Conservation (phyloP, 352 stramenopile species). For the Pythium phragmiticola region DNA sequence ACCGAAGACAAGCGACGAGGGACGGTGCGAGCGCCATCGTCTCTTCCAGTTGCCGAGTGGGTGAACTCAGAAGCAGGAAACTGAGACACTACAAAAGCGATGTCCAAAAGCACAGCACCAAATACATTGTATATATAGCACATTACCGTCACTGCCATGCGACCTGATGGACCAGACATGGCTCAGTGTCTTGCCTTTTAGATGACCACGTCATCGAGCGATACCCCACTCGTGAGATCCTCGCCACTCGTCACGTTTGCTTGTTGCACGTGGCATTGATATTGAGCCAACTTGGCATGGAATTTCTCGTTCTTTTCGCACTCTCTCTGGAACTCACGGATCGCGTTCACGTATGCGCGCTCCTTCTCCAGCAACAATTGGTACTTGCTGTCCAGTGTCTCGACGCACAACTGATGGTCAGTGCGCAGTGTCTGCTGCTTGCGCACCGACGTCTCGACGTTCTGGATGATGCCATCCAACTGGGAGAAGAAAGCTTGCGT, state of each 20-base stretch:
- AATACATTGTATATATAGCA: conserved; percentile 8
- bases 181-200: not conserved
- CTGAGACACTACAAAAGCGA: not conserved
- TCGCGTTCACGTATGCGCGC: conserved; percentile 78
- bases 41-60: not conserved
- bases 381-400: conserved; percentile 75
- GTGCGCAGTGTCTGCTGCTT: conserved; percentile 57
- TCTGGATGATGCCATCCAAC: conserved; percentile 65
- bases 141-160: conserved; percentile 4
- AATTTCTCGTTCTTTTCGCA: conserved; percentile 86
- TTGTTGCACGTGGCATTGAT: conserved; percentile 2
- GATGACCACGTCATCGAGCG: not conserved
- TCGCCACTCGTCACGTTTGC: not conserved
- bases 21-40: conserved; percentile 23
- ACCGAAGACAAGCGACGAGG: conserved; percentile 43
- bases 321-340: conserved; percentile 88
- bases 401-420: conserved; percentile 41
- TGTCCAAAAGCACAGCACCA: not conserved
- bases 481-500: conserved; percentile 79
- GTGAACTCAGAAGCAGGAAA: not conserved
- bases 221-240: not conserved
- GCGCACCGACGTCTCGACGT: conserved; percentile 44
- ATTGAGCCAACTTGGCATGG: conserved; percentile 19
- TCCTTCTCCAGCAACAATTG: conserved; percentile 77
- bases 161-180: not conserved